phyloP scores from a whole-genome alignment of 2,329 filamentous ascomycete species.

The Aspergillus fructus region DNA sequence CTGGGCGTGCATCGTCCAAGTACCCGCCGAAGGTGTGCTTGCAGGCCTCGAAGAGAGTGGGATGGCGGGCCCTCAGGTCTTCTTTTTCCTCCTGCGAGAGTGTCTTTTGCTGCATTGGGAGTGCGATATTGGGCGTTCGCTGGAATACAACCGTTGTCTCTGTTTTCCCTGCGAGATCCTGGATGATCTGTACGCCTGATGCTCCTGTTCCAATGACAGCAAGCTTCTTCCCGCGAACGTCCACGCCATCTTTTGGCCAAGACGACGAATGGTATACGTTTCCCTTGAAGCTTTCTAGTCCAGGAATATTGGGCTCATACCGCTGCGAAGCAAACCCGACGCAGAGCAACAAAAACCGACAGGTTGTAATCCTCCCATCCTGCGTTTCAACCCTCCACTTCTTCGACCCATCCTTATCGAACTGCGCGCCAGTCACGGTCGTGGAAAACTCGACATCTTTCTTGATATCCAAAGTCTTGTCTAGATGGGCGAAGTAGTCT shows the following conservation, averaged over 20 bases:
- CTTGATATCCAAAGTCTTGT: conserved; percentile 42
- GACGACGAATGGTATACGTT: conserved; percentile 55
- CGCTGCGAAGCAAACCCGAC: conserved; percentile 47
- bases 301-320: conserved; percentile 42
- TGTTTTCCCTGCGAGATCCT: conserved; percentile 56
- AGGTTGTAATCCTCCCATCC: conserved; percentile 37
- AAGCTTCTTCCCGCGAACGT: conserved; percentile 50
- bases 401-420: conserved; percentile 29
- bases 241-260: conserved; percentile 51
- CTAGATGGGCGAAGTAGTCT: conserved; percentile 50
- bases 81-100: not conserved
- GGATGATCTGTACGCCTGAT: conserved; percentile 56
- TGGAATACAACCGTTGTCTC: conserved; percentile 56
- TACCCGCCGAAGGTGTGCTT: conserved; percentile 54
- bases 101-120: conserved; percentile 32
- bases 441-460: conserved; percentile 48
- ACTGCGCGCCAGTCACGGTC: conserved; percentile 42
- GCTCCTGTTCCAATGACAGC: conserved; percentile 57
- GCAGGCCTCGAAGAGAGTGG: conserved; percentile 52
- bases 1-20: conserved; percentile 53
- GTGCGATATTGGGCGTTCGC: conserved; percentile 65
- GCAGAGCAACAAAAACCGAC: conserved; percentile 47
- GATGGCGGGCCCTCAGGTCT: conserved; percentile 40
- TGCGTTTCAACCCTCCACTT: conserved; percentile 48
- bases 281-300: conserved; percentile 49